Conservation (phyloP, 1,284 basidiomycete genomes). For the Melampsora americana region DNA sequence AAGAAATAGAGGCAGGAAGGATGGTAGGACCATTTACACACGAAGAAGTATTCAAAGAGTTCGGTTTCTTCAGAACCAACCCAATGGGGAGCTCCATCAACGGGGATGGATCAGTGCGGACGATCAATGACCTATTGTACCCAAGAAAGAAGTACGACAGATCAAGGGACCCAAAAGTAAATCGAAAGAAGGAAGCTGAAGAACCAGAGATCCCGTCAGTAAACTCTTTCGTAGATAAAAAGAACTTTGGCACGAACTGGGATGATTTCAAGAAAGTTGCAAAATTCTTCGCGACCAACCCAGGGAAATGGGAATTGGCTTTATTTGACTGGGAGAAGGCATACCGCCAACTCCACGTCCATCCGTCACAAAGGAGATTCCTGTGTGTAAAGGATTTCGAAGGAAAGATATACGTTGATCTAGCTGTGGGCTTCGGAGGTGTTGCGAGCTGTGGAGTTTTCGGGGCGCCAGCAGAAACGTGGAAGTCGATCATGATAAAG, state of each 20-base stretch:
- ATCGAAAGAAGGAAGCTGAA: no score
- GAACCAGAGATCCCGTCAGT: not conserved
- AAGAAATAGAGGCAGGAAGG: not conserved
- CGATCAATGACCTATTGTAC: no score
- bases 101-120: not conserved
- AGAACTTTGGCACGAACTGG: not conserved
- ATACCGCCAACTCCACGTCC: not conserved
- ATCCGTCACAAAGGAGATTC: not conserved
- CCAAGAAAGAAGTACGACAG: not conserved
- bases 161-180: no score
- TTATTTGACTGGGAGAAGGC: constrained; percentile 15
- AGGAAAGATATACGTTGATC: not conserved
- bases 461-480: constrained; percentile 1
- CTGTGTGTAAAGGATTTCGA: not conserved
- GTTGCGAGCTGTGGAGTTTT: not conserved
- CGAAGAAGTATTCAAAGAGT: not conserved
- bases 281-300: not conserved
- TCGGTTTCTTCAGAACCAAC: not conserved
- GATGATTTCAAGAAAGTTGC: not conserved
- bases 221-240: not conserved
- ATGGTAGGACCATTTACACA: not conserved
- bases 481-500: not conserved
- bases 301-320: not conserved
- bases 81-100: not conserved
- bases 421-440: not conserved